Evolutionary conservation across 345 rosid genomes (phyloP).

Genomic region (Schrenkiella parvula): DNA sequence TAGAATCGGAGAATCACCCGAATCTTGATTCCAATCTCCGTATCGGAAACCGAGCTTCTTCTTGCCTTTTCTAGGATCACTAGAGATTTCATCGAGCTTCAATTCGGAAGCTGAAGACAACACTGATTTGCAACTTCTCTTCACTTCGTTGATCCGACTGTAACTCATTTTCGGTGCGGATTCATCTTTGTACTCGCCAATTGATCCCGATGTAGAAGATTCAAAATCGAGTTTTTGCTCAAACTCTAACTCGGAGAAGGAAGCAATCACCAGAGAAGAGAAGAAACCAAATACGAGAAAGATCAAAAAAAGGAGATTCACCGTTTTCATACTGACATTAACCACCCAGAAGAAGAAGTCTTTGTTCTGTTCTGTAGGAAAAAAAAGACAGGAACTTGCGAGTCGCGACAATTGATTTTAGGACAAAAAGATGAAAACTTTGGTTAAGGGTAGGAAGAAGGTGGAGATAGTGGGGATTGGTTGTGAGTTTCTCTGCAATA

Average conservation of each 20-base stretch:
- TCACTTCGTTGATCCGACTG: constrained; percentile 64
- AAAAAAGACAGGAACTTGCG: constrained; percentile 22
- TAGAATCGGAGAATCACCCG: constrained; percentile 56
- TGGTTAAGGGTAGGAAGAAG: background rate
- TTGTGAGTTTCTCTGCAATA: background rate
- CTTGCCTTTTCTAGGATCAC: constrained; percentile 34
- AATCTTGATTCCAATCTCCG: constrained; percentile 78
- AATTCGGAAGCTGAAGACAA: constrained; percentile 61
- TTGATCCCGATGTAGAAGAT: background rate
- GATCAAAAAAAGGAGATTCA: constrained; percentile 17
- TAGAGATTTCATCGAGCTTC: constrained; percentile 28
- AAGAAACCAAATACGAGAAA: background rate
- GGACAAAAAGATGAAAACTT: constrained; percentile 23
- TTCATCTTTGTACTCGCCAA: constrained; percentile 19
- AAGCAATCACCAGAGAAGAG: background rate
- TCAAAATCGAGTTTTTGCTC: no score
- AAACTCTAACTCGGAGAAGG: constrained; percentile 4
- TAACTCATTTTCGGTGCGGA: constrained; percentile 39
- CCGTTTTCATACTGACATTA: constrained; percentile 22
- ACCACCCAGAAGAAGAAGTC: background rate
- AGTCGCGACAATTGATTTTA: constrained; percentile 2
- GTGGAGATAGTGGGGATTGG: background rate
- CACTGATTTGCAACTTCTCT: constrained; percentile 48
- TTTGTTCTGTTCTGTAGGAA: background rate
- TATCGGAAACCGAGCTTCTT: constrained; percentile 44